Base-by-base conservation (phyloP, 768 basidiomycete genomes). In the Kondoa malvinella region DNA sequence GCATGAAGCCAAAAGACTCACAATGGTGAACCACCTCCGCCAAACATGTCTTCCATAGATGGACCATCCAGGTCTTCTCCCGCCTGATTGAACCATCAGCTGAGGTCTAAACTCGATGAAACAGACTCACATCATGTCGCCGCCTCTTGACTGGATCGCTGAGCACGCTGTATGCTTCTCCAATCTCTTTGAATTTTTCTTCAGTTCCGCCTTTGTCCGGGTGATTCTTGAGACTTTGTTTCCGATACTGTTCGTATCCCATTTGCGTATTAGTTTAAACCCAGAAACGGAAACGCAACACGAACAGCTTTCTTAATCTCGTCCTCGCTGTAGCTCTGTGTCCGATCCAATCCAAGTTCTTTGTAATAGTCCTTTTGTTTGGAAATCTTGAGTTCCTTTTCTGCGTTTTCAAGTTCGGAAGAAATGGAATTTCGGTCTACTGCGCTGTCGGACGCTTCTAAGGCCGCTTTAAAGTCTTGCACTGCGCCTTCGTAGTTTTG, bases 291-390 rank as follows among this genome's bases (percentile, higher is more conserved):
- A 73, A 86, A 88, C 78, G 91, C 88, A 72, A 85, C 82, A 69
- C 91, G 82, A 77, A 96, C 96, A 33, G 83, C 94, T 78, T 92
- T 95, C 81, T 88, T 92, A 68, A 76, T 72, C 69, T 75, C 73
- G 2, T 72, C 63, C 30, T 88, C 87, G 1, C 78, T 79, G 72
- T 85, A 86, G 29, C 86, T 85, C 68, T 83, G 78, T 26, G 80
- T 31, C n/a, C 26, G 17, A 33, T 25, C 16, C 8, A 63, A 33
- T 12, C 33, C 33, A 15, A 65, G 64, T 27, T 50, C 56, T 40
- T 65, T 65, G 56, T 65, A 65, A 29, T 65, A 65, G 25, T 65
- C 56, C 33, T 65, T 65, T n/a, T 31, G 27, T 29, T 63, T 63
- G 61, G 29, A 31, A 3, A 16, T 27, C 30, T 63, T 63, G 26